phyloP scores from a whole-genome alignment of 352 stramenopile genomes.

The Pythium sukuiense region DNA sequence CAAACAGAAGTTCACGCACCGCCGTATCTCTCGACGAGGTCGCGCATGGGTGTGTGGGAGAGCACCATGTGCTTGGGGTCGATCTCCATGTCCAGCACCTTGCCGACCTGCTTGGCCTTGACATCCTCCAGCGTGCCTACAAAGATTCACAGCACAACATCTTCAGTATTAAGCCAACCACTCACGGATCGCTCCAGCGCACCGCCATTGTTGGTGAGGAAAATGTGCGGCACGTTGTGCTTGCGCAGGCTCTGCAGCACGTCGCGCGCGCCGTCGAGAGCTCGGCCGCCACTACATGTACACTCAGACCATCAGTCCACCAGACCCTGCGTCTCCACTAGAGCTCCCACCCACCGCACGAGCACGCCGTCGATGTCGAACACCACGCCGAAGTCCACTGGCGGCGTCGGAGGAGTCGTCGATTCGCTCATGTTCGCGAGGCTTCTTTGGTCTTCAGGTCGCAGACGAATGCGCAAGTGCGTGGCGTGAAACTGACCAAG shows the following conservation, averaged over 20 bases:
- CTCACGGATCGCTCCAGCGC: neutral
- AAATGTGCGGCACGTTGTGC: slow-evolving; percentile 83
- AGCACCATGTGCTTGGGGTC: slow-evolving; percentile 80
- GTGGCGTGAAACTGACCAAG: neutral
- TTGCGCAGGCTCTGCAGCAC: slow-evolving; percentile 64
- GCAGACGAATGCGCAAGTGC: slow-evolving; percentile 3
- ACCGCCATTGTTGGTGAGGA: slow-evolving; percentile 78
- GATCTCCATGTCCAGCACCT: slow-evolving; percentile 58
- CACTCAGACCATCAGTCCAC: neutral
- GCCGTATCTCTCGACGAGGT: slow-evolving; percentile 60
- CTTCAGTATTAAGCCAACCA: neutral
- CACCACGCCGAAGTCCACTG: slow-evolving; percentile 72
- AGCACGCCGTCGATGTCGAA: slow-evolving; percentile 93
- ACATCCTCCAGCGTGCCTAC: slow-evolving; percentile 75
- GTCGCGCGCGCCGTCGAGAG: slow-evolving; percentile 65
- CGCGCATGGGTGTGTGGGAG: slow-evolving; percentile 90
- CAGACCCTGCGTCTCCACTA: neutral
- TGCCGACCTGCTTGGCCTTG: slow-evolving; percentile 77
- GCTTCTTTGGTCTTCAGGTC: neutral
- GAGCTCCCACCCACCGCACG: slow-evolving; percentile 56
- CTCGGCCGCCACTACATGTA: slow-evolving; percentile 45
- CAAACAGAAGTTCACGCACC: slow-evolving; percentile 26
- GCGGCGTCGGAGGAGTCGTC: neutral
- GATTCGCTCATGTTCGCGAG: neutral
- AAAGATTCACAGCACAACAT: neutral